Evolutionary conservation across 768 basidiomycete species (phyloP).

Genomic region (Termitomyces sp.): DNA sequence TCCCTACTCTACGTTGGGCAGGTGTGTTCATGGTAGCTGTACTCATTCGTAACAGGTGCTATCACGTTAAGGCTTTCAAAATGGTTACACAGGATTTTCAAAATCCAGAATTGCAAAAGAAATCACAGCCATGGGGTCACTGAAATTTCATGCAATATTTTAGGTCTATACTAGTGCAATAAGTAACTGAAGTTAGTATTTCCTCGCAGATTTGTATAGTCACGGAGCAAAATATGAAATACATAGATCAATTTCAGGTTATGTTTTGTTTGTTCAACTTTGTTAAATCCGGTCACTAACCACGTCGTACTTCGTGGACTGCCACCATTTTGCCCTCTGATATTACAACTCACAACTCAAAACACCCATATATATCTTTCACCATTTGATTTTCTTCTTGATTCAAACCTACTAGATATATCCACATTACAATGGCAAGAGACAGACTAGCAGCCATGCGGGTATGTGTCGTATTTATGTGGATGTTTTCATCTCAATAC

Average conservation of each 20-base stretch:
- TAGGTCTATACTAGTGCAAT: no score
- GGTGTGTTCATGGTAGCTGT: no score
- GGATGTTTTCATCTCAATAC: constrained; percentile 3
- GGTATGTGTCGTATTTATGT: constrained; percentile 35
- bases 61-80: no score
- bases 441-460: constrained; percentile 88
- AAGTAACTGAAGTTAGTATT: no score
- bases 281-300: constrained; percentile 11
- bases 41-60: no score
- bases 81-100: no score
- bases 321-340: constrained; percentile 11
- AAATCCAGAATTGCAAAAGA: no score
- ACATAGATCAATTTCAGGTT: not conserved
- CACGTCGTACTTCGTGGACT: constrained; percentile 10
- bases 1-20: no score
- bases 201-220: no score
- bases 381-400: constrained; percentile 14
- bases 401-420: constrained; percentile 16
- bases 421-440: constrained; percentile 61
- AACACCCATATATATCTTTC: constrained; percentile 8
- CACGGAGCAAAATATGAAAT: no score
- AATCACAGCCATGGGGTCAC: no score
- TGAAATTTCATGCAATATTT: no score
- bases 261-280: constrained; percentile 17
- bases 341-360: constrained; percentile 7